Evolutionary conservation across 257 asterid genomes (phyloP).

Genomic region (Avicennia marina): DNA sequence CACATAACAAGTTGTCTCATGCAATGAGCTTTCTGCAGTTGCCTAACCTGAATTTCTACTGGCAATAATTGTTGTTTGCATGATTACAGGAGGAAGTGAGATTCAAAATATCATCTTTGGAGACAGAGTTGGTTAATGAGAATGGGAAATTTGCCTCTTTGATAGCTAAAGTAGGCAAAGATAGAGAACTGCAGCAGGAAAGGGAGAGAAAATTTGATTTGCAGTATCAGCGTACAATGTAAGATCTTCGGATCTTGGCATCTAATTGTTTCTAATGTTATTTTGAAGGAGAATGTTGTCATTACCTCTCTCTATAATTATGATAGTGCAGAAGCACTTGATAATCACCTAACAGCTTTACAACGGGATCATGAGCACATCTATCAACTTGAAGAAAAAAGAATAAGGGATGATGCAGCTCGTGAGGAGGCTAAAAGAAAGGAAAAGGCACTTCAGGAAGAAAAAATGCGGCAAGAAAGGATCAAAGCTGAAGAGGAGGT

Average conservation of each 20-base stretch:
- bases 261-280: background rate
- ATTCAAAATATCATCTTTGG: constrained; percentile 55
- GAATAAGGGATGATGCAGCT: constrained; percentile 82
- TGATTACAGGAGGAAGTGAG: constrained; percentile 71
- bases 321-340: constrained; percentile 88
- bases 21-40: constrained; percentile 10
- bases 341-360: constrained; percentile 75
- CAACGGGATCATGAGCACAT: constrained; percentile 89
- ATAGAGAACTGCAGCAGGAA: constrained; percentile 50
- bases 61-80: background rate
- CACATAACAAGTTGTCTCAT: background rate
- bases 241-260: constrained; percentile 24
- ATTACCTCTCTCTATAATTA: constrained; percentile 25
- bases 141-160: constrained; percentile 43
- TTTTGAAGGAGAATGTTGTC: background rate
- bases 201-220: constrained; percentile 61
- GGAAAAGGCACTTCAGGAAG: constrained; percentile 67
- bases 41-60: constrained; percentile 13
- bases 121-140: constrained; percentile 45
- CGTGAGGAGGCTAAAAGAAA: constrained; percentile 85
- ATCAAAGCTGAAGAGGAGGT: constrained; percentile 84
- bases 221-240: constrained; percentile 80
- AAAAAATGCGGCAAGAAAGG: constrained; percentile 59
- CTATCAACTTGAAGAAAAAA: constrained; percentile 86
- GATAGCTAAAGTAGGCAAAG: constrained; percentile 37